These are phyloP conservation scores for Alternaria sp. DNA, from an alignment of 2,329 filamentous ascomycete genomes.

Conservation along the genomic window DNA sequence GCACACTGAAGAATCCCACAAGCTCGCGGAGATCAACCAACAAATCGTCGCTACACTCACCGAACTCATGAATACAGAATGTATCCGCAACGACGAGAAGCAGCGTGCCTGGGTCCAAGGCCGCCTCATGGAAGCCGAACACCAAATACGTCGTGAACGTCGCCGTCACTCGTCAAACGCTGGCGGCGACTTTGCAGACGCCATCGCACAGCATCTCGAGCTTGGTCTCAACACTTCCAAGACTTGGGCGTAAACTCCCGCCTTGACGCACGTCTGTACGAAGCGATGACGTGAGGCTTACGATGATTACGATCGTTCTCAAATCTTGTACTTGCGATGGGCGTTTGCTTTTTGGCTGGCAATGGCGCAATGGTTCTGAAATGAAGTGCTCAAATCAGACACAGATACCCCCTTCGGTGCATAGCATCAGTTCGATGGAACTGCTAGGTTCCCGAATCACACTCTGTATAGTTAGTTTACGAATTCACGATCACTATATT, in stretches of 20 bases:
- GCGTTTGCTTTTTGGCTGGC: slow-evolving; percentile 5
- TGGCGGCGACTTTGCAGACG: slow-evolving; percentile 47
- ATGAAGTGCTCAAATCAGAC: slow-evolving; percentile 46
- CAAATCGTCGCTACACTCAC: slow-evolving; percentile 65
- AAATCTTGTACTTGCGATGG: slow-evolving; percentile 12
- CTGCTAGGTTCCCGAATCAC: slow-evolving; percentile 11
- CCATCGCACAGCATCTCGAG: slow-evolving; percentile 49
- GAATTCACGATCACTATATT: slow-evolving; percentile 2
- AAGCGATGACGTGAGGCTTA: not conserved
- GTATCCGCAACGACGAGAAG: slow-evolving; percentile 57
- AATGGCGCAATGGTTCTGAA: slow-evolving; percentile 37
- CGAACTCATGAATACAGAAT: slow-evolving; percentile 63
- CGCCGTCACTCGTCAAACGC: slow-evolving; percentile 49
- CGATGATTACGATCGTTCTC: not conserved
- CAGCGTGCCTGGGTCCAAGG: slow-evolving; percentile 61
- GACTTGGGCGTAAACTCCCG: slow-evolving; percentile 34
- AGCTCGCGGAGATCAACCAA: slow-evolving; percentile 60
- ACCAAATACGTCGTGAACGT: slow-evolving; percentile 57
- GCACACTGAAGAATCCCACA: slow-evolving; percentile 54
- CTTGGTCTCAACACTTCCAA: slow-evolving; percentile 38
- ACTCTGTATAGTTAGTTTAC: slow-evolving; percentile 9
- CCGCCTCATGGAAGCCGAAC: slow-evolving; percentile 63
- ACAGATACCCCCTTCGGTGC: slow-evolving; percentile 29
- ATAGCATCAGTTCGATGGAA: slow-evolving; percentile 8
- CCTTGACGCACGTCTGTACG: not conserved